These are phyloP conservation scores for Starmerella scarabaei DNA, from an alignment of 805 yeast genomes.

Conservation along the genomic window DNA sequence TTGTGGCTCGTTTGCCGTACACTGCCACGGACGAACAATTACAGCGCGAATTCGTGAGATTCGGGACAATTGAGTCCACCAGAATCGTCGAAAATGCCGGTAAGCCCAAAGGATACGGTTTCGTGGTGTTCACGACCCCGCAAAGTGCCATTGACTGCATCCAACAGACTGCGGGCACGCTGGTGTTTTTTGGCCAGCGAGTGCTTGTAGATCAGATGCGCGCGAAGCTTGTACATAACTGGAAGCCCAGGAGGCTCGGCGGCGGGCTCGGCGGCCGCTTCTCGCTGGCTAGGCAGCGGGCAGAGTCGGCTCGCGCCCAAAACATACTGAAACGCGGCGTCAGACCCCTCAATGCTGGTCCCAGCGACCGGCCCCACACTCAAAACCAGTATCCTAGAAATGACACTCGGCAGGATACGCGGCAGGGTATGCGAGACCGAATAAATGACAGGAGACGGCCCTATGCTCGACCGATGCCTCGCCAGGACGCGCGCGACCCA, in stretches of 20 bases:
- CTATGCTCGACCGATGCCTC: too few species aligned
- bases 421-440: too few species aligned
- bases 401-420: too few species aligned
- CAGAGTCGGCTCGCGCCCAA: constrained; percentile 9
- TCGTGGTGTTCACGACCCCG: constrained; percentile 54
- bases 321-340: constrained; percentile 2
- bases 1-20: constrained; percentile 62
- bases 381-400: too few species aligned
- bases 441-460: too few species aligned
- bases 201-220: constrained; percentile 34
- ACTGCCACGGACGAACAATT: constrained; percentile 53
- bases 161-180: constrained; percentile 40
- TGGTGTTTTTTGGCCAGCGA: constrained; percentile 39
- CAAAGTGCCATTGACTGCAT: constrained; percentile 50
- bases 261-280: constrained; percentile 78
- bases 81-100: constrained; percentile 42
- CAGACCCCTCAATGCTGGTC: too few species aligned
- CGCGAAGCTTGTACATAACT: constrained; percentile 27
- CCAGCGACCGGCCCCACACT: too few species aligned
- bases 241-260: constrained; percentile 44
- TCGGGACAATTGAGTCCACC: constrained; percentile 56
- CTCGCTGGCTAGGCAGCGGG: constrained; percentile 6
- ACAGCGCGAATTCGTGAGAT: constrained; percentile 45
- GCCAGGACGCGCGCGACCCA: too few species aligned
- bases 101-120: constrained; percentile 59